phyloP scores from a whole-genome alignment of 2,329 filamentous ascomycete genomes.

The Emmonsia crescens region DNA sequence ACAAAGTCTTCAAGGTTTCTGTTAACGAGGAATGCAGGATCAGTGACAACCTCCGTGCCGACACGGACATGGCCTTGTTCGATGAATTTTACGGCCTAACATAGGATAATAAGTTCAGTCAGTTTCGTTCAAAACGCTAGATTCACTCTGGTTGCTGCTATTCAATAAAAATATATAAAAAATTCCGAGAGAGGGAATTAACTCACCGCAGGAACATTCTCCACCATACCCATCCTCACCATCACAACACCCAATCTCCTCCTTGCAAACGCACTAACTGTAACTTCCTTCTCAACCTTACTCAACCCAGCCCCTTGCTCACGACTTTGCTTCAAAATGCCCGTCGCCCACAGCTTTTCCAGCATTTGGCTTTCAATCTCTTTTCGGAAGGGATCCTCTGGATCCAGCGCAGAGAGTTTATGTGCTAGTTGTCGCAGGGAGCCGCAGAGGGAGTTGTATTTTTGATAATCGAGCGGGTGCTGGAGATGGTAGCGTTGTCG shows the following conservation, averaged over 20 bases:
- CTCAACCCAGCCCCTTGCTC: conserved; percentile 62
- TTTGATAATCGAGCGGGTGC: conserved; percentile 74
- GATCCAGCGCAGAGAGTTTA: conserved; percentile 67
- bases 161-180: no score
- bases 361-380: conserved; percentile 82
- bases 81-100: conserved; percentile 57
- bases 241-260: conserved; percentile 79
- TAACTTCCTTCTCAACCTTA: conserved; percentile 73
- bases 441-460: conserved; percentile 57
- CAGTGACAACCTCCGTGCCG: conserved; percentile 79
- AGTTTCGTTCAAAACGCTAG: not conserved
- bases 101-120: not conserved
- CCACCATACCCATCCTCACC: conserved; percentile 82
- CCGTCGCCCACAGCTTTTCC: conserved; percentile 89
- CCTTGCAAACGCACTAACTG: conserved; percentile 79
- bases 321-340: conserved; percentile 62
- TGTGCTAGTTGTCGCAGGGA: conserved; percentile 86
- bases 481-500: conserved; percentile 83
- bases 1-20: conserved; percentile 91
- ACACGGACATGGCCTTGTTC: conserved; percentile 92
- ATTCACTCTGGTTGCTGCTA: no score
- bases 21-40: conserved; percentile 81
- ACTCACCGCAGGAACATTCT: conserved; percentile 67
- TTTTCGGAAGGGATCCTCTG: conserved; percentile 63
- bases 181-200: not conserved